Base-by-base conservation (phyloP, 148 eudicot species). In the Rhododendron griersonianum region DNA sequence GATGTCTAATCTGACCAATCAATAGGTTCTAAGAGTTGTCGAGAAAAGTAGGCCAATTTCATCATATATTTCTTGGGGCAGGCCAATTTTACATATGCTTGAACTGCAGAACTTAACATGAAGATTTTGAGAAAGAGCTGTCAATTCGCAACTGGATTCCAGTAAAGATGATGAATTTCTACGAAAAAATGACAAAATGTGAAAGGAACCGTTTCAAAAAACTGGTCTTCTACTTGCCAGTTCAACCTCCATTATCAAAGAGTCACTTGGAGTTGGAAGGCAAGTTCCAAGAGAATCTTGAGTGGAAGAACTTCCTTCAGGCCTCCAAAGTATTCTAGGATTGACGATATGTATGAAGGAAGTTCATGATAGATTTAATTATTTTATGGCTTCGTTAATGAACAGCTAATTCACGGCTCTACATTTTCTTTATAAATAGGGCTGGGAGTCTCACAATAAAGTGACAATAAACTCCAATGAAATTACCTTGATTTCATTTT, bases 241-340 rank as follows among this genome's bases (percentile, higher is more conserved):
- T 48, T 83, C 76, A 33, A 83, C 78, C 14, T 67, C 18, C 25
- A 35, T 51, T 47, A 14, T 16, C 18, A 4, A 30, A 9, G 23
- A 74, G 44, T 37, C 48, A 9, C 6, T 48, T 28, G 28, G 79
- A 73, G 69, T 48, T 28, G 28, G 79, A 73, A 83, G 50, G 33
- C 10, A 69, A 69, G 19, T 63, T 74, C 85, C 81, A 47, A 48
- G 9, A 18, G 53, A 19, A 73, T 82, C 63, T 33, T 39, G 47
- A 83, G 50, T 44, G 67, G 80, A 84, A 63, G 67, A 73, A 73
- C 80, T 73, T 73, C 80, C 67, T 73, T 37, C 28, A 63, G 48
- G 25, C 30, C 77, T 41, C 18, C 18, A 83, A 67, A 39, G 41
- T 44, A 13, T 47, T 83, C 47, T 16, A 69, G 19, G 79, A 83